phyloP scores from a whole-genome alignment of 116 monocot genomes.

The Zostera marina region DNA sequence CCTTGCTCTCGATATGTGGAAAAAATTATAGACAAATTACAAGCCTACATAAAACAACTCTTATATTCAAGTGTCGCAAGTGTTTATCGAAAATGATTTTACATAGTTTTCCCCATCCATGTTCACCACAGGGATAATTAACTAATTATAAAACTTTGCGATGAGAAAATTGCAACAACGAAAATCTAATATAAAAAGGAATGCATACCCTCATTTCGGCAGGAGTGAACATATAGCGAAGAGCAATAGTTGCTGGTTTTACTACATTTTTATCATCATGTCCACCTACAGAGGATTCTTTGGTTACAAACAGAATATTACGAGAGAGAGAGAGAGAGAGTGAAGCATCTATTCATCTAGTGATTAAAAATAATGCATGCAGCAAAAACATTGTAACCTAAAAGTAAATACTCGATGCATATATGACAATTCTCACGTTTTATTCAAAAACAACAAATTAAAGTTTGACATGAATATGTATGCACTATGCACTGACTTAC shows the following conservation, averaged over 20 bases:
- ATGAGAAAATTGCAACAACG: neutral
- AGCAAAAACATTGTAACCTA: too few species aligned
- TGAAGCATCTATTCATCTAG: neutral
- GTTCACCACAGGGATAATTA: too few species aligned
- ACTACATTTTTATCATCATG: slow-evolving; percentile 79
- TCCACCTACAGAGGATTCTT: slow-evolving; percentile 40
- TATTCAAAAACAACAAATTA: neutral
- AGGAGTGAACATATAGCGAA: slow-evolving; percentile 84
- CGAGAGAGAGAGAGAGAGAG: neutral
- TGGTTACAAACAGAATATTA: neutral
- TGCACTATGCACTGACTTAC: slow-evolving; percentile 24
- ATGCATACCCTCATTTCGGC: slow-evolving; percentile 72
- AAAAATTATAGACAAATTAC: too few species aligned
- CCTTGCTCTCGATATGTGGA: too few species aligned
- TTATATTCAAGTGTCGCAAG: too few species aligned
- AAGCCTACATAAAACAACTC: too few species aligned
- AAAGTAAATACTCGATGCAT: too few species aligned
- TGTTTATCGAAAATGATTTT: too few species aligned
- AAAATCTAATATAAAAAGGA: neutral
- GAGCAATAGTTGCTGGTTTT: slow-evolving; percentile 48
- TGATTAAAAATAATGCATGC: neutral
- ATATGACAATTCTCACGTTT: too few species aligned
- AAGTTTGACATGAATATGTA: neutral
- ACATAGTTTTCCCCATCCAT: too few species aligned
- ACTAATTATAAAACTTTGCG: neutral